A percentile compares a stretch with the other conserved stretches of the same genome.
Conservation (phyloP, 164 flowering plant genomes). For the Kalanchoe fedtschenkoi region DNA sequence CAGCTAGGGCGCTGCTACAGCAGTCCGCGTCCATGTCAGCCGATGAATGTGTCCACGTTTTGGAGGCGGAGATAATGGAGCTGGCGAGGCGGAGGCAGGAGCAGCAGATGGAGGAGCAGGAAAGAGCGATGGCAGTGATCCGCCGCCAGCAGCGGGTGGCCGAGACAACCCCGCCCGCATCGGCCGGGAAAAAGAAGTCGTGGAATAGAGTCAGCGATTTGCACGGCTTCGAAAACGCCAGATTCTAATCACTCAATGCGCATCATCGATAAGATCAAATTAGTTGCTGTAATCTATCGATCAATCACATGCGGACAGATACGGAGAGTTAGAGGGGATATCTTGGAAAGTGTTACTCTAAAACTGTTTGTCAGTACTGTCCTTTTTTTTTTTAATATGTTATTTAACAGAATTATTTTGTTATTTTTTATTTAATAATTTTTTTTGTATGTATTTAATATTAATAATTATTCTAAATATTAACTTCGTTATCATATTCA, state of each 20-base stretch:
- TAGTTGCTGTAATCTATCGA: background rate
- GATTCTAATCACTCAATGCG: background rate
- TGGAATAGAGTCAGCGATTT: slow-evolving; percentile 9
- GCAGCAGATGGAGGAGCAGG: background rate
- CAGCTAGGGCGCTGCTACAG: slow-evolving; percentile 2
- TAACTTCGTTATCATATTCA: too few species aligned
- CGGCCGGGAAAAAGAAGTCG: background rate
- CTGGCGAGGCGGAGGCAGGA: slow-evolving; percentile 1
- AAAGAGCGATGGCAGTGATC: background rate
- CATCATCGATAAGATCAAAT: slow-evolving; percentile 8
- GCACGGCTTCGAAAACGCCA: slow-evolving; percentile 8
- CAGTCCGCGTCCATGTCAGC: background rate
- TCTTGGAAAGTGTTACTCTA: too few species aligned
- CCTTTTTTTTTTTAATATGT: too few species aligned
- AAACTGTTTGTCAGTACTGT: too few species aligned
- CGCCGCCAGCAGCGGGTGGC: background rate
- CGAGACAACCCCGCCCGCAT: background rate
- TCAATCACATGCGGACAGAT: too few species aligned
- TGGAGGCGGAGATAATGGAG: slow-evolving; percentile 1
- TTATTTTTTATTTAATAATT: too few species aligned
- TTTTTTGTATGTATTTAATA: too few species aligned
- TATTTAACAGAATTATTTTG: too few species aligned
- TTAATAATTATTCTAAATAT: too few species aligned
- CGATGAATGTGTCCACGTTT: background rate
- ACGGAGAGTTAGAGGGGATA: too few species aligned